Percentiles rank a stretch among this genome's conserved stretches.
Conservation (phyloP, 495 filamentous ascomycete species). For the Paragyromitra xinjiangensis region DNA sequence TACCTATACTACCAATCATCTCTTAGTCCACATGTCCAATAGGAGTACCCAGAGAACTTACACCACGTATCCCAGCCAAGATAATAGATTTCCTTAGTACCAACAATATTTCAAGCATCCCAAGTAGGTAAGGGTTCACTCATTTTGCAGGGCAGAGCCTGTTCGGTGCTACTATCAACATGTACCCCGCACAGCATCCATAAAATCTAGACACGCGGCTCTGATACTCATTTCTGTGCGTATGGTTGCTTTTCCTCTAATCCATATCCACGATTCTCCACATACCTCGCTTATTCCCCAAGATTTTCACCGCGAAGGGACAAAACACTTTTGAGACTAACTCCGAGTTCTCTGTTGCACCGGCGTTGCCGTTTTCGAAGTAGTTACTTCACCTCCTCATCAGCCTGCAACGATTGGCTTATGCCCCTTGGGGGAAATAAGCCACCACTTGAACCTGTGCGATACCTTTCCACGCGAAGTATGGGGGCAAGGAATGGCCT, state of each 20-base stretch:
- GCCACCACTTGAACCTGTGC: not conserved
- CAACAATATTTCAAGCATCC: not conserved
- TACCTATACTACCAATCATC: not conserved
- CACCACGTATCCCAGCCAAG: not conserved
- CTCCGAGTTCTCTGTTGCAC: not conserved
- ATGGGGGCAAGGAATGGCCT: not conserved
- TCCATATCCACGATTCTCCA: not conserved
- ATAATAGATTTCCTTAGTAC: not conserved
- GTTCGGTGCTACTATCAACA: not conserved
- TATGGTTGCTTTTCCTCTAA: not conserved
- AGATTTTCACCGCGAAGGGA: not conserved
- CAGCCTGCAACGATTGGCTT: not conserved
- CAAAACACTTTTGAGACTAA: conserved; percentile 25
- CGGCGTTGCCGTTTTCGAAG: not conserved
- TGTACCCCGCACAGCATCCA: conserved; percentile 29
- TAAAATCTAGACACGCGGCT: not conserved
- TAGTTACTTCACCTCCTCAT: not conserved
- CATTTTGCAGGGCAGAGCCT: not conserved
- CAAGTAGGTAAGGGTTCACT: conserved; percentile 12
- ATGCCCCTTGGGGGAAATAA: not conserved
- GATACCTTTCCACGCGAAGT: not conserved
- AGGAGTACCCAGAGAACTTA: not conserved
- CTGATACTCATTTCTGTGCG: not conserved
- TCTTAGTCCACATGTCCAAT: not conserved
- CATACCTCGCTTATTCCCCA: not conserved